These are phyloP conservation scores for Penicillium pulvis DNA, from an alignment of 495 filamentous ascomycete genomes.

Conservation along the genomic window DNA sequence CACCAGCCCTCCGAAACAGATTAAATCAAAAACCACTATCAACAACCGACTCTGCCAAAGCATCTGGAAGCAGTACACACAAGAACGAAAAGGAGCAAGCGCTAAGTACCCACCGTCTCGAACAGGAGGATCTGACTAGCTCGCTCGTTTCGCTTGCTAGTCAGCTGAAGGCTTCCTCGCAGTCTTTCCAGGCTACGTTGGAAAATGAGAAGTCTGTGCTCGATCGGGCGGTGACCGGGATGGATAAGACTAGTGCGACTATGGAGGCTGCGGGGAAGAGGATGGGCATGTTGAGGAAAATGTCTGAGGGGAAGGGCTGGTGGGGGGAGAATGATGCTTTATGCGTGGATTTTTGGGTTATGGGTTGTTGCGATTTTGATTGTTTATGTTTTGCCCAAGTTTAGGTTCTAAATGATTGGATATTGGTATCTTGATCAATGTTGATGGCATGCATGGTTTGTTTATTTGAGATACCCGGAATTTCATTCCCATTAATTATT, in stretches of 20 bases:
- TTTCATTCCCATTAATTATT: too few relatives aligned
- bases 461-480: too few relatives aligned
- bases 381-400: constrained; percentile 80
- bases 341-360: constrained; percentile 77
- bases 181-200: constrained; percentile 68
- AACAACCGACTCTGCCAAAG: constrained; percentile 12
- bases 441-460: background rate
- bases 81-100: constrained; percentile 61
- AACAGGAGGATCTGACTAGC: constrained; percentile 82
- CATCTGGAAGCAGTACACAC: constrained; percentile 29
- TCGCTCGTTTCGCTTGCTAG: constrained; percentile 77
- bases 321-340: constrained; percentile 84
- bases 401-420: constrained; percentile 64
- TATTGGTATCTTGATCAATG: too few relatives aligned
- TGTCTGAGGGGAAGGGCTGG: constrained; percentile 87
- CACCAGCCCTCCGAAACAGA: constrained; percentile 14
- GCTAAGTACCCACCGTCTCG: constrained; percentile 69
- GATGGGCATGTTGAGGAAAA: constrained; percentile 71
- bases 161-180: constrained; percentile 73
- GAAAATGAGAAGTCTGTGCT: constrained; percentile 73
- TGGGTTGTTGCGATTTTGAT: constrained; percentile 73
- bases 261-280: constrained; percentile 72
- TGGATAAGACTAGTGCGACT: constrained; percentile 71
- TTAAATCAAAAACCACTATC: constrained; percentile 35
- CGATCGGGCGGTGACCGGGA: constrained; percentile 64